Percentiles rank a stretch among this genome's conserved stretches.
Evolutionary conservation across 2,329 filamentous ascomycete genomes (phyloP).

Genomic region (Pseudogymnoascus sp.): DNA sequence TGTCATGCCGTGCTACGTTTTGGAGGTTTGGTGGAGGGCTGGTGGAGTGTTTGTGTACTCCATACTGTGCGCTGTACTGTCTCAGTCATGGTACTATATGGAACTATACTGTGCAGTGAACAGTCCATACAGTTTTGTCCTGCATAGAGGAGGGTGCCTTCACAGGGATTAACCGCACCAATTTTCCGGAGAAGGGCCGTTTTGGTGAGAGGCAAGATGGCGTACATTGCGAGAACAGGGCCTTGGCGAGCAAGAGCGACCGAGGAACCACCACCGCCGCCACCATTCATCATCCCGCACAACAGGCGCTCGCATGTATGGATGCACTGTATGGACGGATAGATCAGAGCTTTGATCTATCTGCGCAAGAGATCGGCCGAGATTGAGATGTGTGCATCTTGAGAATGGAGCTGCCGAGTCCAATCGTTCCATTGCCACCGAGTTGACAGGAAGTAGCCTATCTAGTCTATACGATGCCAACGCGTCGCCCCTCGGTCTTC

Average conservation of each 20-base stretch:
- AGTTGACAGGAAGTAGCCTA: not conserved
- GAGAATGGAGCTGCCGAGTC: not conserved
- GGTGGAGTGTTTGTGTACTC: not conserved
- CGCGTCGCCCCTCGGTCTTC: not conserved
- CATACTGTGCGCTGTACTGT: not conserved
- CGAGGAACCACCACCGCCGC: not conserved
- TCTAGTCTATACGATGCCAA: not conserved
- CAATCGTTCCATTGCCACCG: not conserved
- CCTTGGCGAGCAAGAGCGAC: not conserved
- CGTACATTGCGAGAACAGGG: not conserved
- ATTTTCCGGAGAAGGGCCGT: constrained; percentile 6
- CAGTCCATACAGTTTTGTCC: not conserved
- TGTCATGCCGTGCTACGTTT: not conserved
- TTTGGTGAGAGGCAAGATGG: not conserved
- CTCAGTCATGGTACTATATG: not conserved
- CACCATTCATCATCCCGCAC: not conserved
- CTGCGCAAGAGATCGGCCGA: not conserved
- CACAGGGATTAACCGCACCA: constrained; percentile 1
- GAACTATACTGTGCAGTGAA: not conserved
- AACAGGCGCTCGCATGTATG: constrained; percentile 1
- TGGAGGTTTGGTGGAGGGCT: not conserved
- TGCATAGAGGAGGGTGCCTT: not conserved
- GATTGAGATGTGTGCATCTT: not conserved
- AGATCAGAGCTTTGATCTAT: not conserved
- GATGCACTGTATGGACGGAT: not conserved